These are phyloP conservation scores for Pogostemon cablin DNA, from an alignment of 257 asterid genomes.

Conservation along the genomic window DNA sequence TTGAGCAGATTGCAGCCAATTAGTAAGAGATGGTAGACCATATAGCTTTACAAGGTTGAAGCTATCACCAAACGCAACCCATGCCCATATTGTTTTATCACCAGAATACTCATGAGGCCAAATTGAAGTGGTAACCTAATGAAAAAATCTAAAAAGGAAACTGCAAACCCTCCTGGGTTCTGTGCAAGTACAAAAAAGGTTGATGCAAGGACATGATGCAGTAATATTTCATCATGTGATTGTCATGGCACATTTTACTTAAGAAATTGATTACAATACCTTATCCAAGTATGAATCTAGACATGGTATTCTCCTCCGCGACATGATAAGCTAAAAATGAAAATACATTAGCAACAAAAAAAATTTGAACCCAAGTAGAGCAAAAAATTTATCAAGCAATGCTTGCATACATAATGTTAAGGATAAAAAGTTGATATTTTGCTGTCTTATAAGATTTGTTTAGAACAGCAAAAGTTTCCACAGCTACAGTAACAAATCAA, in stretches of 20 bases:
- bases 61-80: slow-evolving; percentile 26
- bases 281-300: slow-evolving; percentile 96
- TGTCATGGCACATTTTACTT: slow-evolving; percentile 21
- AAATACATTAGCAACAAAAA: slow-evolving; percentile 20
- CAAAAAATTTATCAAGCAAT: background rate
- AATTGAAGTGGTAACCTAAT: background rate
- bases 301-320: slow-evolving; percentile 96
- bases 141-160: slow-evolving; percentile 13
- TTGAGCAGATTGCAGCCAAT: slow-evolving; percentile 15
- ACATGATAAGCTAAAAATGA: slow-evolving; percentile 89
- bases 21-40: slow-evolving; percentile 8
- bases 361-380: slow-evolving; percentile 22
- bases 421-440: slow-evolving; percentile 18
- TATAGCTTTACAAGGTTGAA: slow-evolving; percentile 14
- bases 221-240: too few relatives aligned
- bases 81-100: slow-evolving; percentile 5
- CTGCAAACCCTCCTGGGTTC: too few relatives aligned
- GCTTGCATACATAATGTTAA: slow-evolving; percentile 14
- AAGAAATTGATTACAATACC: slow-evolving; percentile 51
- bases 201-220: too few relatives aligned
- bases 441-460: slow-evolving; percentile 5
- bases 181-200: too few relatives aligned
- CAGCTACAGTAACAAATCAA: slow-evolving; percentile 3
- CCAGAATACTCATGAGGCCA: background rate
- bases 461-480: slow-evolving; percentile 8